A percentile compares a stretch with the other conserved stretches of the same genome.
Conservation (phyloP, 768 basidiomycete genomes). For the Leucosporidium yakuticum region DNA sequence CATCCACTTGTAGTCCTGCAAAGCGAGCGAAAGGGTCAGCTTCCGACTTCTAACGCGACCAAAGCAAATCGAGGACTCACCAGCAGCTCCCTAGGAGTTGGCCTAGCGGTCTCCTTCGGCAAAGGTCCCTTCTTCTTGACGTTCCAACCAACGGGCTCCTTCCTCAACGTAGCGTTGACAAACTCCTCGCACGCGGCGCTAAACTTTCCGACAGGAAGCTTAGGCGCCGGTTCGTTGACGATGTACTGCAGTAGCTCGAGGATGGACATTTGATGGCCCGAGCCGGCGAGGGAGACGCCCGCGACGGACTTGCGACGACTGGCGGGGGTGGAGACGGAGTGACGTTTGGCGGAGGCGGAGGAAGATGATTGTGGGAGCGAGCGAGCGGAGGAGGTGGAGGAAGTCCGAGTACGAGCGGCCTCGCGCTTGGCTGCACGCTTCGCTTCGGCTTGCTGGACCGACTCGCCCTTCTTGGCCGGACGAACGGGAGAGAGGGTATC, state of each 20-base stretch:
- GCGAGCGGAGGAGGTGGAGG: slow-evolving; percentile 32
- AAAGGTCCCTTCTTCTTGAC: slow-evolving; percentile 55
- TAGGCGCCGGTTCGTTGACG: slow-evolving; percentile 95
- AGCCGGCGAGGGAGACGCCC: slow-evolving; percentile 88
- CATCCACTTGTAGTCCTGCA: slow-evolving; percentile 70
- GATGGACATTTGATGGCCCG: slow-evolving; percentile 97
- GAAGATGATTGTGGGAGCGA: slow-evolving; percentile 48
- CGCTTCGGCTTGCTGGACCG: slow-evolving; percentile 29
- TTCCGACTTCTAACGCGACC: background rate
- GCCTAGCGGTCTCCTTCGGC: slow-evolving; percentile 72
- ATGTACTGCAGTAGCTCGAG: slow-evolving; percentile 94
- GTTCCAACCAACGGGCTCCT: slow-evolving; percentile 63
- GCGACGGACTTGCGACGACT: slow-evolving; percentile 63
- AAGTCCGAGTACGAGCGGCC: slow-evolving; percentile 6
- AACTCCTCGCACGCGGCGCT: slow-evolving; percentile 72
- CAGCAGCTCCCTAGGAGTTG: slow-evolving; percentile 41
- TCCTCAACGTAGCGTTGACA: slow-evolving; percentile 80
- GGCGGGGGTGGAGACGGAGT: slow-evolving; percentile 38
- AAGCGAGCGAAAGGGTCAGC: slow-evolving; percentile 2
- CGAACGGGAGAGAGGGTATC: slow-evolving; percentile 33
- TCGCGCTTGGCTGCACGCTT: slow-evolving; percentile 25
- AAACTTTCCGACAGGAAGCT: slow-evolving; percentile 67
- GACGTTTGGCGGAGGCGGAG: slow-evolving; percentile 26
- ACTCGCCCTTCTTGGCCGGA: slow-evolving; percentile 26
- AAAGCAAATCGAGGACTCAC: slow-evolving; percentile 22